phyloP scores from a whole-genome alignment of 495 filamentous ascomycete species.

The Ramalina intermedia region DNA sequence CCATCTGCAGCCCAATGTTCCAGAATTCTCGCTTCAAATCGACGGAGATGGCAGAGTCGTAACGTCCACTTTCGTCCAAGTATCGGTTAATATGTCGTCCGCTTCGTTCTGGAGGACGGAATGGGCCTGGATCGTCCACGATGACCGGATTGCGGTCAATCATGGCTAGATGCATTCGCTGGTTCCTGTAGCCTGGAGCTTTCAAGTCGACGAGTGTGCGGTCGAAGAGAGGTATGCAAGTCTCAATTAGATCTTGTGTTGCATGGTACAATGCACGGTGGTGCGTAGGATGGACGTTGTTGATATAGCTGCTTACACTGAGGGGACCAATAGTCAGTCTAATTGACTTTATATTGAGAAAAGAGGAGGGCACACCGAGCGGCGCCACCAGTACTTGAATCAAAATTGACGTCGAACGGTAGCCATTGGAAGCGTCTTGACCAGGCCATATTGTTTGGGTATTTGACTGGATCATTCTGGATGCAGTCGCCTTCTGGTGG shows the following conservation, averaged over 20 bases:
- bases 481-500: constrained; percentile 1
- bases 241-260: constrained; percentile 30
- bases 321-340: constrained; percentile 2
- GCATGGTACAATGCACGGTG: constrained; percentile 22
- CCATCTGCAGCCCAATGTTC: constrained; percentile 25
- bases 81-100: not conserved
- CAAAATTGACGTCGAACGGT: constrained; percentile 24
- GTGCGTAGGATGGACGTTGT: constrained; percentile 30
- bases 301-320: constrained; percentile 31
- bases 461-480: constrained; percentile 20
- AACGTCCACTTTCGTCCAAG: constrained; percentile 15
- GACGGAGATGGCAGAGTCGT: constrained; percentile 16
- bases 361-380: not conserved
- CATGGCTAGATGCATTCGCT: constrained; percentile 13
- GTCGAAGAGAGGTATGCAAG: constrained; percentile 28
- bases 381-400: constrained; percentile 3
- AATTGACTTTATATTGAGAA: not conserved
- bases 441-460: constrained; percentile 28
- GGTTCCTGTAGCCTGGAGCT: constrained; percentile 14
- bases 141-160: constrained; percentile 7
- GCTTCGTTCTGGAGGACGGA: constrained; percentile 1
- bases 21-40: constrained; percentile 26
- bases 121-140: constrained; percentile 16
- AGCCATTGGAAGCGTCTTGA: constrained; percentile 28
- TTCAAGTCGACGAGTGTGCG: constrained; percentile 27